Evolutionary conservation across 768 basidiomycete species (phyloP).

Genomic region (Podaxis carcinomalis): DNA sequence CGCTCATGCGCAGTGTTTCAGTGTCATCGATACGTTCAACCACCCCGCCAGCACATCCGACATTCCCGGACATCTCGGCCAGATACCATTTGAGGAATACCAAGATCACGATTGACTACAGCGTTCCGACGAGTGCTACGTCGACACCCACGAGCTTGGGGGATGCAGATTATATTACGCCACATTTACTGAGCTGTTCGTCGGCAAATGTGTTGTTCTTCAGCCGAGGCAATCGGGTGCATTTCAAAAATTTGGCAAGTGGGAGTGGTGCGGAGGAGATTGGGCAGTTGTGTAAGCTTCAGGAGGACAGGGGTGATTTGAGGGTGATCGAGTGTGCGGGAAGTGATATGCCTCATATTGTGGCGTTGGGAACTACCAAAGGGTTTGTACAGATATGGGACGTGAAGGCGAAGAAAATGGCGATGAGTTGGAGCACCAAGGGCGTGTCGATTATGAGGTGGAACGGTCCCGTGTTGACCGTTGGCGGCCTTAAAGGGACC

Average conservation of each 20-base stretch:
- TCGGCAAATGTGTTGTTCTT: constrained; percentile 41
- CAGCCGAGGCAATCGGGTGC: constrained; percentile 50
- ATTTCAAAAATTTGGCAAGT: constrained; percentile 41
- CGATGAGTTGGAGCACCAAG: constrained; percentile 49
- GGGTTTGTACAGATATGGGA: constrained; percentile 57
- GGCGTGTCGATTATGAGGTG: constrained; percentile 64
- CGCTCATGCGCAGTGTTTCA: constrained; percentile 29
- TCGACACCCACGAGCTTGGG: constrained; percentile 10
- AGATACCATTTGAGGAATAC: constrained; percentile 28
- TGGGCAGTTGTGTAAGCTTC: constrained; percentile 46
- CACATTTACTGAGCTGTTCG: constrained; percentile 39
- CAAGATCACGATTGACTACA: constrained; percentile 29
- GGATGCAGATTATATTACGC: constrained; percentile 7
- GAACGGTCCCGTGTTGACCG: constrained; percentile 39
- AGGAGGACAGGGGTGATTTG: constrained; percentile 41
- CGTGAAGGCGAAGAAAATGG: constrained; percentile 19
- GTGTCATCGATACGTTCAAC: constrained; percentile 22
- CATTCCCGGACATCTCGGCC: constrained; percentile 31
- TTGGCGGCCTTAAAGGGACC: constrained; percentile 22
- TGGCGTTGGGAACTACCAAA: constrained; percentile 59
- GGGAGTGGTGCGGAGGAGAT: constrained; percentile 33
- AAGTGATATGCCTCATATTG: constrained; percentile 28
- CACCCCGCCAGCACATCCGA: constrained; percentile 18
- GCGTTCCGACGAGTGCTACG: constrained; percentile 17
- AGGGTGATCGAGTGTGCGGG: constrained; percentile 38